A percentile compares a stretch with the other conserved stretches of the same genome.
These are phyloP conservation scores for Pholiota molesta DNA, from an alignment of 768 basidiomycete species.

Conservation along the genomic window DNA sequence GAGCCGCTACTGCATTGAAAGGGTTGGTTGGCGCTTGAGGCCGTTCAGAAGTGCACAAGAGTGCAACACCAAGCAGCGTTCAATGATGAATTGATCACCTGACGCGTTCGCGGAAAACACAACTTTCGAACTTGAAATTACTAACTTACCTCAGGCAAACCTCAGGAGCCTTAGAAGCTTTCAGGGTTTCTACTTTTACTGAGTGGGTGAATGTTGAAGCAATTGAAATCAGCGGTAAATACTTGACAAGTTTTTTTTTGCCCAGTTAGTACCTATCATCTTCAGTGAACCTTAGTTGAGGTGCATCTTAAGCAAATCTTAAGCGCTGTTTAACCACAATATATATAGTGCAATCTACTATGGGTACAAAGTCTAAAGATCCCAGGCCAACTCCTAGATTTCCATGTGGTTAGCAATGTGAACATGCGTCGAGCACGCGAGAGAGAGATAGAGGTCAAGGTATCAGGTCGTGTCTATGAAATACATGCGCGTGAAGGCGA, in stretches of 20 bases:
- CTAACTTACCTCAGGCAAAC: too few species aligned
- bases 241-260: too few species aligned
- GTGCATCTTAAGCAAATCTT: too few species aligned
- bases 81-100: background rate
- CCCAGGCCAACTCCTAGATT: background rate
- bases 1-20: background rate
- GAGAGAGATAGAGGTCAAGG: constrained; percentile 6
- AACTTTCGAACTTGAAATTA: too few species aligned
- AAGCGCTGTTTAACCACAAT: background rate
- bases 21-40: background rate
- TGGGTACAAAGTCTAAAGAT: constrained; percentile 9
- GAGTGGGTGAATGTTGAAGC: too few species aligned
- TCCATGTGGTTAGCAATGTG: constrained; percentile 15
- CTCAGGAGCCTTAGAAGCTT: too few species aligned
- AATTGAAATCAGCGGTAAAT: too few species aligned
- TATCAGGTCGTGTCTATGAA: constrained; percentile 26
- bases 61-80: background rate
- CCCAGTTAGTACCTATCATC: too few species aligned
- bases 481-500: constrained; percentile 24
- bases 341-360: constrained; percentile 4
- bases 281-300: too few species aligned
- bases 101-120: background rate
- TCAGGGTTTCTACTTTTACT: too few species aligned
- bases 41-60: background rate
- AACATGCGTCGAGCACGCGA: constrained; percentile 19